phyloP scores from a whole-genome alignment of 164 flowering plant genomes.

The Hamamelis virginiana region DNA sequence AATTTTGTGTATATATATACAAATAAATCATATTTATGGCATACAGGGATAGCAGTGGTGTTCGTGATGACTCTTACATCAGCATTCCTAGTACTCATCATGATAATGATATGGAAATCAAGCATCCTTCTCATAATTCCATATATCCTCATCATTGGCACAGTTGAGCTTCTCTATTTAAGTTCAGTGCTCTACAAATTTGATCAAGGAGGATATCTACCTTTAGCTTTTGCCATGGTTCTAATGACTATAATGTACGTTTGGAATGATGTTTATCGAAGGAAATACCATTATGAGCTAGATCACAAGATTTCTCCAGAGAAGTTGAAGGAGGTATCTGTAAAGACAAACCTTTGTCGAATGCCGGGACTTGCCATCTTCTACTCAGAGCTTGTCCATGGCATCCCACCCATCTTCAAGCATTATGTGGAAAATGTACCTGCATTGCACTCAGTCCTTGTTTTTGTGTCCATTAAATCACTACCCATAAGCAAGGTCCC shows the following conservation, averaged over 20 bases:
- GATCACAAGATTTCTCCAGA: constrained; percentile 59
- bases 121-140: constrained; percentile 37
- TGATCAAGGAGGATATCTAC: constrained; percentile 73
- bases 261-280: constrained; percentile 57
- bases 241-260: constrained; percentile 54
- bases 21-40: too few relatives aligned
- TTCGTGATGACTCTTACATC: constrained; percentile 69
- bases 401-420: constrained; percentile 77
- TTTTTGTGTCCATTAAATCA: too few relatives aligned
- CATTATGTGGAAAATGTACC: constrained; percentile 66
- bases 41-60: constrained; percentile 77
- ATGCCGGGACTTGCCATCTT: constrained; percentile 69
- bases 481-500: constrained; percentile 73
- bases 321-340: constrained; percentile 31
- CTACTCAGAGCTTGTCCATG: constrained; percentile 82
- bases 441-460: too few relatives aligned
- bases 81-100: constrained; percentile 52
- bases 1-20: too few relatives aligned
- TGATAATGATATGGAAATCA: constrained; percentile 85
- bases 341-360: constrained; percentile 24
- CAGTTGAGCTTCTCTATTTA: constrained; percentile 53
- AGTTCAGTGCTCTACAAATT: constrained; percentile 80
- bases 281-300: constrained; percentile 65
- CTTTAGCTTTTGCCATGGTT: constrained; percentile 51
- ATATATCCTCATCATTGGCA: constrained; percentile 42